These are phyloP conservation scores for Apiospora malaysiana DNA, from an alignment of 2,329 filamentous ascomycete species.

Conservation along the genomic window DNA sequence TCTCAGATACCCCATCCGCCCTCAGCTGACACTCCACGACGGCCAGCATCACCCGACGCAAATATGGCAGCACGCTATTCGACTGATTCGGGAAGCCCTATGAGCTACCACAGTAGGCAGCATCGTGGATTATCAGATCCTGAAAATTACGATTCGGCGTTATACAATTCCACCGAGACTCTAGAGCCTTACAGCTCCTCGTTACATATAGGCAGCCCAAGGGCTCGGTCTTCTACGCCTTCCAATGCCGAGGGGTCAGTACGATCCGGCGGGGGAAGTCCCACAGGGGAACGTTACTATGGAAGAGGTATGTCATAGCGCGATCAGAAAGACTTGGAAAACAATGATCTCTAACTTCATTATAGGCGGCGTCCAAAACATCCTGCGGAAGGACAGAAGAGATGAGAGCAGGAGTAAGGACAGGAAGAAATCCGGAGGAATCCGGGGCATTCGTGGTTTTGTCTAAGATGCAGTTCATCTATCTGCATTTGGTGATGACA, in stretches of 20 bases:
- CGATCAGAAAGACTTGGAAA: conserved; percentile 9
- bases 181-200: conserved; percentile 43
- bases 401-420: conserved; percentile 47
- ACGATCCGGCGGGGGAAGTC: conserved; percentile 33
- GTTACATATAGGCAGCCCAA: conserved; percentile 28
- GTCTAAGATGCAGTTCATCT: not conserved
- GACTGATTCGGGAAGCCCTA: conserved; percentile 43
- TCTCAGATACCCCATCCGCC: conserved; percentile 38
- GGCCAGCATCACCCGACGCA: conserved; percentile 38
- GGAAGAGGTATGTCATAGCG: conserved; percentile 49
- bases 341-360: conserved; percentile 27
- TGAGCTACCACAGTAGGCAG: conserved; percentile 43
- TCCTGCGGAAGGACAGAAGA: conserved; percentile 55
- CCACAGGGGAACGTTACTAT: conserved; percentile 50
- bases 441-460: conserved; percentile 47
- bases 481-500: too few relatives aligned
- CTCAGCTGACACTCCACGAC: conserved; percentile 27
- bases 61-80: conserved; percentile 40
- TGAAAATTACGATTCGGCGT: conserved; percentile 48
- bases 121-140: conserved; percentile 51
- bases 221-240: conserved; percentile 46
- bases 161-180: conserved; percentile 51
- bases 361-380: conserved; percentile 54
- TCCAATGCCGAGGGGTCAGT: conserved; percentile 40
- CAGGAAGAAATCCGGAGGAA: conserved; percentile 44